Base-by-base conservation (phyloP, 148 eudicot genomes). In the Arctostaphylos glauca region DNA sequence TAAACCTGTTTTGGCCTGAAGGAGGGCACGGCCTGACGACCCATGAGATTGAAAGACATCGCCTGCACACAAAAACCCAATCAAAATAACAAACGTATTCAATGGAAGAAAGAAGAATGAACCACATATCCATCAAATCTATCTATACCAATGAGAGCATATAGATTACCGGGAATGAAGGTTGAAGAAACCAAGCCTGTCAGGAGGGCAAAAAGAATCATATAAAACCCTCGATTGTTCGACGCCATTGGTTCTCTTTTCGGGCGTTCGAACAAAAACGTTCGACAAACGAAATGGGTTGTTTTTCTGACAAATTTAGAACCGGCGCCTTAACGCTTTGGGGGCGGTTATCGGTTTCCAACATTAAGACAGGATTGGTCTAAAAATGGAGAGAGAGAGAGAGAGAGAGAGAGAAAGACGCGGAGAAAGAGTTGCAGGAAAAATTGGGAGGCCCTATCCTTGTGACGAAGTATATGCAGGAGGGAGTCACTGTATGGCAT, bases 11-110 rank as follows among this genome's bases (percentile, higher is more conserved):
- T 85, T 87, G 70, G 90, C 86, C 74, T 93, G 98, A 78, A 94
- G 94, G 85, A 93, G 87, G 83, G 87, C 72, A 55, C 98, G 95
- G 2, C 91, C 95, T 0, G 84, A 81, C 21, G 87, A 86, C 75
- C 84, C 89, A 81, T 83, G 88, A 66, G 87, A 75, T 62, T 83
- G 88, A 74, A 92, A 83, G 10, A 85, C 81, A 53, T 88, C 86
- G 84, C 86, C 98, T 93, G 90, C 85, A 49, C 46, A 76, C 25
- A 81, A 48, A 74, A 44, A 1, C 38, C 75, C 50, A 38, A 84
- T 80, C 23, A 54, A 56, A 16, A 52, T 64, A 58, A 56, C 8
- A 16, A 25, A 66, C 43, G 10, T 31, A 47, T 66, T 48, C 6
- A 13, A 0, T 79, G 10, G 14, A 79, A 44, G 5, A 41, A 46